A percentile compares a stretch with the other conserved stretches of the same genome.
Evolutionary conservation across 2,329 filamentous ascomycete species (phyloP).

Genomic region (Monosporascus sp.): DNA sequence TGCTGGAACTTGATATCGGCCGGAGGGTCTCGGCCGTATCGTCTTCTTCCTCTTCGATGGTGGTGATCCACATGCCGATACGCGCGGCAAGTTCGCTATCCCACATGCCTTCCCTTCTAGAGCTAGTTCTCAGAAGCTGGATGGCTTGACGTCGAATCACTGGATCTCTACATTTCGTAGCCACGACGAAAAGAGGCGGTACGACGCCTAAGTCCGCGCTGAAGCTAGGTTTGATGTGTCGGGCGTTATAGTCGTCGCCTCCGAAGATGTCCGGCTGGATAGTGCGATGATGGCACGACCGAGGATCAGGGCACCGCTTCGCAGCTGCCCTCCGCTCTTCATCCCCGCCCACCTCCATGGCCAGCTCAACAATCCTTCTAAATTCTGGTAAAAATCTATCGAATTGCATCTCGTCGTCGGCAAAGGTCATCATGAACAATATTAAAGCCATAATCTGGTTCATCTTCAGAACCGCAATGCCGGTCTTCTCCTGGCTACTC

Average conservation of each 20-base stretch:
- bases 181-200: conserved; percentile 60
- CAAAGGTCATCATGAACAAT: conserved; percentile 57
- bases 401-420: conserved; percentile 52
- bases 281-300: conserved; percentile 37
- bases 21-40: conserved; percentile 27
- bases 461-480: conserved; percentile 59
- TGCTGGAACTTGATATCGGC: conserved; percentile 25
- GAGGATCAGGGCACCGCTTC: conserved; percentile 38
- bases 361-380: conserved; percentile 50
- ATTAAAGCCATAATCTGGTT: conserved; percentile 53
- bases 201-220: conserved; percentile 61
- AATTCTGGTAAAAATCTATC: conserved; percentile 50
- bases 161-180: conserved; percentile 59
- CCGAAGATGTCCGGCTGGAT: conserved; percentile 33
- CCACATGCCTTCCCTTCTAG: conserved; percentile 65
- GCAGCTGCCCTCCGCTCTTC: conserved; percentile 48
- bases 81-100: conserved; percentile 55
- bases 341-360: conserved; percentile 54
- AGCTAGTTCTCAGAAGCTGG: conserved; percentile 52
- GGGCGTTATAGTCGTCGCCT: conserved; percentile 38
- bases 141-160: conserved; percentile 55
- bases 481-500: conserved; percentile 51
- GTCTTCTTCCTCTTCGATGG: conserved; percentile 43
- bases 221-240: conserved; percentile 57
- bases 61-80: conserved; percentile 51